Evolutionary conservation across 2,329 filamentous ascomycete species (phyloP), one percentile per base, ranked within the genome.

Genomic region (Aspergillus floridensis): DNA sequence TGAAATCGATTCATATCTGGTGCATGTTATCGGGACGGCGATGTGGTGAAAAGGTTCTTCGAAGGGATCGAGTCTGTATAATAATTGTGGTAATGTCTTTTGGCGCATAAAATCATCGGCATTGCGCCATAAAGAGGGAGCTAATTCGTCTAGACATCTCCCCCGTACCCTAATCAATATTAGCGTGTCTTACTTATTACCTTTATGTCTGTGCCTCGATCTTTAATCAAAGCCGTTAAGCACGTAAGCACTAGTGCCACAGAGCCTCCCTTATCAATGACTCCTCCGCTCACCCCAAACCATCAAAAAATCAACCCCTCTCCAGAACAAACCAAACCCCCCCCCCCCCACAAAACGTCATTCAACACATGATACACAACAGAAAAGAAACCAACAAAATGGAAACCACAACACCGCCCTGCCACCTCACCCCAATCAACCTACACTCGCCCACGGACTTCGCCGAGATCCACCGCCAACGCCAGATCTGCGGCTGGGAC

Each of bases 401-500:
- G 16, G 10, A 19, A 8, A 3, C 38, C 38, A 19, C 16, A 2
- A 44, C 38, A 7, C 38, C 38, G n/a, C 14, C 38, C 14, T 44
- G 38, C 41, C 57, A 49, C 11, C 64, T 67, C 47, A 12, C 55
- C 31, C 62, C 65, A 4, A 65, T 67, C 53, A 59, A 67, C 32
- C 62, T 67, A 5, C 49, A 53, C 59, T 32, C 62, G 21, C 46
- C 62, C 3, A 8, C 32, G 5, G 62, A 67, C 19, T 53, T 22
- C 38, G 50, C 57, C 29, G 59, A 62, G 47, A 60, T 67, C 6
- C 56, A 58, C 10, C 49, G 51, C 22, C 65, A 67, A 22, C 65
- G 65, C 14, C 35, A 24, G 4, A 22, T 52, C 50, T 66, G 65
- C 48, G 65, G 65, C 24, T 67, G 65, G 65, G 54, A 65, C 57